Conservation (phyloP, 2,329 filamentous ascomycete species). For the Fonsecaea monophora region DNA sequence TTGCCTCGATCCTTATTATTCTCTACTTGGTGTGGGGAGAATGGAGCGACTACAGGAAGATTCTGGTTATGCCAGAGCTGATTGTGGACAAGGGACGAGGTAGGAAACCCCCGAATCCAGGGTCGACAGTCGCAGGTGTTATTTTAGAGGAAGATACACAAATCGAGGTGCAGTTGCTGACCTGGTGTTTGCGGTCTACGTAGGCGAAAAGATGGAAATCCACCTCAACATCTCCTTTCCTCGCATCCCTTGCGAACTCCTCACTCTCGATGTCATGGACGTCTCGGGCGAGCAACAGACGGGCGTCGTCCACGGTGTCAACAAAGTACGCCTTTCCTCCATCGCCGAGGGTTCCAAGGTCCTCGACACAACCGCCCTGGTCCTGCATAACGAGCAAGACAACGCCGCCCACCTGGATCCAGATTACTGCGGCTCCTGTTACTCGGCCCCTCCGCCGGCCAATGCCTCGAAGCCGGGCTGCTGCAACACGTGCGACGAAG, state of each 20-base stretch:
- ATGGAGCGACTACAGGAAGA: conserved; percentile 89
- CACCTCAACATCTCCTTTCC: conserved; percentile 97
- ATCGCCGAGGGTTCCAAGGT: conserved; percentile 75
- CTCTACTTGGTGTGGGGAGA: conserved; percentile 91
- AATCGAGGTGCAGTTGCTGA: background rate
- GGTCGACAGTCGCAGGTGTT: background rate
- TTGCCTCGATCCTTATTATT: conserved; percentile 85
- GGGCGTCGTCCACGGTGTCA: conserved; percentile 89
- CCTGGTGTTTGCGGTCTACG: conserved; percentile 20
- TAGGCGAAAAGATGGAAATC: conserved; percentile 98
- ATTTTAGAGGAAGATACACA: background rate
- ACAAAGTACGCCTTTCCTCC: conserved; percentile 82
- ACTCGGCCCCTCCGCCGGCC: conserved; percentile 77
- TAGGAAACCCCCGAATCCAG: conserved; percentile 48
- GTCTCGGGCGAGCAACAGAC: conserved; percentile 96
- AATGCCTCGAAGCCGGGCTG: conserved; percentile 81
- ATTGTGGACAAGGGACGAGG: conserved; percentile 96
- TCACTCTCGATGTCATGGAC: conserved; percentile 99
- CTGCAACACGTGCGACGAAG: conserved; percentile 97
- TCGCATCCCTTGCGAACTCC: conserved; percentile 87
- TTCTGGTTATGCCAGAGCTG: conserved; percentile 87
- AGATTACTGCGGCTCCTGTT: conserved; percentile 91
- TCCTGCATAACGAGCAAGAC: conserved; percentile 69
- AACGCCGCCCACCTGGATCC: conserved; percentile 84
- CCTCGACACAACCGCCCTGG: conserved; percentile 72